A percentile compares a stretch with the other conserved stretches of the same genome.
These are phyloP conservation scores for Fusarium agapanthi DNA, from an alignment of 2,329 filamentous ascomycete species.

Conservation along the genomic window DNA sequence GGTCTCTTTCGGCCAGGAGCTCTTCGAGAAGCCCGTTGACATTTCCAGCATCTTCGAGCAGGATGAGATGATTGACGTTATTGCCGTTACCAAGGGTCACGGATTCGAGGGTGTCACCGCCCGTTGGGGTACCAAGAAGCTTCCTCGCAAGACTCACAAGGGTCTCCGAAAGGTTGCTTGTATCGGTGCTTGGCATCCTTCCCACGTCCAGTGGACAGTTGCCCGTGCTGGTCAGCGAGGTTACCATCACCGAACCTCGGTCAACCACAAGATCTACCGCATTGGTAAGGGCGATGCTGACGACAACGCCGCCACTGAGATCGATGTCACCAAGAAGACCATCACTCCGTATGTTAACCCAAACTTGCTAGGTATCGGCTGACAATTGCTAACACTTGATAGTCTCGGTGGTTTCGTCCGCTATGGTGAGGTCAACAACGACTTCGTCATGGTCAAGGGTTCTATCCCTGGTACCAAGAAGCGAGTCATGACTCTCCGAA, in stretches of 20 bases:
- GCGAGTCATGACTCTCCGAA: constrained; percentile 97
- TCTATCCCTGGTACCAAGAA: constrained; percentile 99
- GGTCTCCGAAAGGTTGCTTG: constrained; percentile 99
- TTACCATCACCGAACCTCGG: constrained; percentile 99
- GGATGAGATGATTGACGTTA: constrained; percentile 99
- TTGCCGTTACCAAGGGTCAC: constrained; percentile 99
- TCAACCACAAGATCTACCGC: constrained; percentile 99
- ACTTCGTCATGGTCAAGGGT: constrained; percentile 98
- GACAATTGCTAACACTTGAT: constrained; percentile 46
- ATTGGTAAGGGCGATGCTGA: constrained; percentile 93
- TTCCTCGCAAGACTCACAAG: constrained; percentile 99
- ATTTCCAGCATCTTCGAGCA: constrained; percentile 97
- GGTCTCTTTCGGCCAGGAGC: constrained; percentile 92
- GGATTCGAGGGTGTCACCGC: constrained; percentile 97
- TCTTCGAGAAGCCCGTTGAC: constrained; percentile 99
- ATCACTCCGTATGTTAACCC: constrained; percentile 91
- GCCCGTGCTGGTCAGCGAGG: constrained; percentile 99
- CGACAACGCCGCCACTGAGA: constrained; percentile 91
- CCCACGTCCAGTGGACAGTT: constrained; percentile 99
- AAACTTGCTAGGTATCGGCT: neutral
- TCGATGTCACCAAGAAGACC: constrained; percentile 98
- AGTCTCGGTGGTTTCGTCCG: constrained; percentile 99
- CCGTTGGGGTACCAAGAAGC: constrained; percentile 99
- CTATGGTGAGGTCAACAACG: constrained; percentile 99
- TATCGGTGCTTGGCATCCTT: constrained; percentile 99